Conservation (phyloP, 2,329 filamentous ascomycete species). For the Lasiodiplodia theobromae region DNA sequence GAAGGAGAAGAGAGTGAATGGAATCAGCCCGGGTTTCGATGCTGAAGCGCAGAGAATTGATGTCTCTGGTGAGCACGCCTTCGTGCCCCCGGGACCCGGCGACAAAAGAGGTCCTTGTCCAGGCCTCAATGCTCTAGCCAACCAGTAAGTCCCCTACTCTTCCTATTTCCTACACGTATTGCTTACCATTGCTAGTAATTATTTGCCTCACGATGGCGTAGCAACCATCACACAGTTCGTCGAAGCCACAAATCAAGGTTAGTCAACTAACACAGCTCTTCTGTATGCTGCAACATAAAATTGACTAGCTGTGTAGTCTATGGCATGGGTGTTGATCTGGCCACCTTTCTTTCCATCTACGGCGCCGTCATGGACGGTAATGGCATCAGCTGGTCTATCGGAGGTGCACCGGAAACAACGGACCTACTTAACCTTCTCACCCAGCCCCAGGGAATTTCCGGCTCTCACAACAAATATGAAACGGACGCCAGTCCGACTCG, state of each 20-base stretch:
- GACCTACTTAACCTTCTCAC: slow-evolving; percentile 14
- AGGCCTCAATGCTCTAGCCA: slow-evolving; percentile 17
- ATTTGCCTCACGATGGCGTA: slow-evolving; percentile 15
- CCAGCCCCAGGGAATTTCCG: slow-evolving; percentile 13
- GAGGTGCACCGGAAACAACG: not conserved
- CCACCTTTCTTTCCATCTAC: slow-evolving; percentile 9
- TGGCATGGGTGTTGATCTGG: slow-evolving; percentile 17
- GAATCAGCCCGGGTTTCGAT: slow-evolving; percentile 8
- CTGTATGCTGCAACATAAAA: not conserved
- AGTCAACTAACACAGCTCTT: not conserved
- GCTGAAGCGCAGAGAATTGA: slow-evolving; percentile 18
- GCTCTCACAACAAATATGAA: slow-evolving; percentile 22
- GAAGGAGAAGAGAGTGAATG: slow-evolving; percentile 12
- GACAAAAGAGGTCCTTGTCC: slow-evolving; percentile 18
- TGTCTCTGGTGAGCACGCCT: slow-evolving; percentile 16
- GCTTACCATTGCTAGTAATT: not conserved
- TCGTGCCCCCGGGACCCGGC: slow-evolving; percentile 1
- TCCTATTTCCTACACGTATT: not conserved
- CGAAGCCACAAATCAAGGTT: slow-evolving; percentile 9
- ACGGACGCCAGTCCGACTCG: slow-evolving; percentile 9
- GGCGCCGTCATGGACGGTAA: slow-evolving; percentile 21
- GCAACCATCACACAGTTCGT: slow-evolving; percentile 15
- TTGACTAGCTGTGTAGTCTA: not conserved
- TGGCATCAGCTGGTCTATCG: slow-evolving; percentile 17
- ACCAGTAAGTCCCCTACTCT: not conserved